Evolutionary conservation across 1,139 yeast genomes (phyloP).

Genomic region (Geotrichum bryndzae): DNA sequence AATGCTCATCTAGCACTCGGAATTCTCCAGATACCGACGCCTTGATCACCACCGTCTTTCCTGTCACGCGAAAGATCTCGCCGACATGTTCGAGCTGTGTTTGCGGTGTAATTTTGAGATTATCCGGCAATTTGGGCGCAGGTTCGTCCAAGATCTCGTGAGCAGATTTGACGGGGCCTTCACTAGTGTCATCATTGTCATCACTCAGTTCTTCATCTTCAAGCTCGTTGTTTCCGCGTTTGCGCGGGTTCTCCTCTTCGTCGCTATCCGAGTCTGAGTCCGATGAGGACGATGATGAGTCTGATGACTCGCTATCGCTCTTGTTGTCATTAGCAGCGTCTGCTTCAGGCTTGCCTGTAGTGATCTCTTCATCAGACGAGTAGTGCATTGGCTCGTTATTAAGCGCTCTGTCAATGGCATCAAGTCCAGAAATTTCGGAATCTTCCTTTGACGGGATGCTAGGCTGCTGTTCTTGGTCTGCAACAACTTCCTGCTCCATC

Average conservation of each 20-base stretch:
- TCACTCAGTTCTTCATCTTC: constrained; percentile 17
- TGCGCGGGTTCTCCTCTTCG: constrained; percentile 10
- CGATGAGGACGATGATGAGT: constrained; percentile 3
- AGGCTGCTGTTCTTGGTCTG: neutral
- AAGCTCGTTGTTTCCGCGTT: constrained; percentile 21
- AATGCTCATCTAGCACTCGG: constrained; percentile 72
- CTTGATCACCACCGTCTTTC: constrained; percentile 62
- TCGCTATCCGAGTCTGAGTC: constrained; percentile 19
- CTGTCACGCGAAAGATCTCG: constrained; percentile 61
- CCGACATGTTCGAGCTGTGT: constrained; percentile 76
- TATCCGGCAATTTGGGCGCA: constrained; percentile 66
- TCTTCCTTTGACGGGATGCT: neutral
- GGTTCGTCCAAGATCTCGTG: constrained; percentile 69
- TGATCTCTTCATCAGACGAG: constrained; percentile 15
- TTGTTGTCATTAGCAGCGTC: neutral
- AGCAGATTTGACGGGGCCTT: constrained; percentile 65
- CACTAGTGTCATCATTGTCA: constrained; percentile 23
- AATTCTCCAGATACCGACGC: constrained; percentile 82
- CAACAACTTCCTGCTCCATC: neutral
- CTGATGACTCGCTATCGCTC: neutral
- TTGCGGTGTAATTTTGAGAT: constrained; percentile 48
- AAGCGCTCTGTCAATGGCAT: constrained; percentile 16
- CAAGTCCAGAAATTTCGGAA: constrained; percentile 1
- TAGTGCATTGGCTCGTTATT: constrained; percentile 11
- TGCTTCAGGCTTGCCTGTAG: neutral